Base-by-base conservation (phyloP, 768 basidiomycete genomes). In the Artomyces pyxidatus region DNA sequence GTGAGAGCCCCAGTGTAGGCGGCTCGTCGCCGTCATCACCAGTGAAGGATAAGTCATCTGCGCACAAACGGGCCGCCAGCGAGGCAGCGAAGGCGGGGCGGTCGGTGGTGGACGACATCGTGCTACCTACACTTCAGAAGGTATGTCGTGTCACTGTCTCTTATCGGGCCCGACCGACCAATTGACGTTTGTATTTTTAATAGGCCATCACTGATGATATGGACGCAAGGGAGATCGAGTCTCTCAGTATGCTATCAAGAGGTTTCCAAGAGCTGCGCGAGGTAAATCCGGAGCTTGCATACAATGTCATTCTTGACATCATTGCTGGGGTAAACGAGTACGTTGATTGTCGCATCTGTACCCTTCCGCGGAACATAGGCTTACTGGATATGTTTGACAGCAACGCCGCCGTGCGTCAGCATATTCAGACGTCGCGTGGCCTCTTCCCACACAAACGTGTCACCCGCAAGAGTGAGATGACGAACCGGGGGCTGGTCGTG, bases 271-370 rank as follows among this genome's bases (percentile, higher is more conserved):
- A 95, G 59, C 73, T 99, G 17, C 82, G 83, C 50, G 81, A 84
- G 16, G 77, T 80, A 19, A 93, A 94, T 59, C 79, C 95, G 0
- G 81, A 85, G 50, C 73, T 96, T 27, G 87, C 90, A 0, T 95
- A 96, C 63, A 84, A 81, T 53, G 71, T 95, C 40, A 78, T 98
- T 35, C 80, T 94, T 47, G 94, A 97, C 60, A 80, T 98, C 35
- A 72, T 98, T 9, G 77, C 85, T 29, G 92, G 88, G 12, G 85
- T 98, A 62, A 89, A 95, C 63, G 88, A 91, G 93, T 93, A 64
- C 54, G 88, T 76, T 14, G 43, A 19, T 52, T 29, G 21, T 21
- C 10, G 25, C 44, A 16, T 37, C 40, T 6, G 3, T 42, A 37
- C 44, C 25, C 23, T 50, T 51, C 29, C 37, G 50, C 27, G 49